Evolutionary conservation across 345 rosid genomes (phyloP).

Genomic region (Brassica carinata): DNA sequence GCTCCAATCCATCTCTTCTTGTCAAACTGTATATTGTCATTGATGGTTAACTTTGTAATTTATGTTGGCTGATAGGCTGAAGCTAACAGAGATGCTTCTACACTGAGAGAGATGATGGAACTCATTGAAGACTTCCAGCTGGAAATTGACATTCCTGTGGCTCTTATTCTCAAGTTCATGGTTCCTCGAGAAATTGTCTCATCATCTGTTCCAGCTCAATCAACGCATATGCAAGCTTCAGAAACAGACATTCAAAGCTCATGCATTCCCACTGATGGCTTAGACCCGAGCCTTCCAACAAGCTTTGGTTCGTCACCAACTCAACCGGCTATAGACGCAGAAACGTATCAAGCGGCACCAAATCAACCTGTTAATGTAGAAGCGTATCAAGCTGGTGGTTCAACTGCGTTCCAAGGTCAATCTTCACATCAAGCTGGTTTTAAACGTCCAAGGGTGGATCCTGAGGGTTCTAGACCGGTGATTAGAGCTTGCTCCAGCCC

Average conservation of each 20-base stretch:
- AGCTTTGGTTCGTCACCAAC: background rate
- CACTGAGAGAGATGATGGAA: conserved; percentile 26
- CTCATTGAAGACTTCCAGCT: conserved; percentile 31
- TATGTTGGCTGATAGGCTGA: conserved; percentile 27
- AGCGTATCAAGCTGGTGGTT: conserved; percentile 17
- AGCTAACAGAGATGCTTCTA: conserved; percentile 30
- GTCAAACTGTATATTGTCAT: background rate
- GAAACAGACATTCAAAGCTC: conserved; percentile 12
- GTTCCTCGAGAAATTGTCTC: conserved; percentile 17
- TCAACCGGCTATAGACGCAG: conserved; percentile 6
- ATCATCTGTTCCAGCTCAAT: conserved; percentile 9
- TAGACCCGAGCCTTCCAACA: conserved; percentile 1
- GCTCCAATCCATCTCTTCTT: conserved; percentile 9
- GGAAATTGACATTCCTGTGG: conserved; percentile 36
- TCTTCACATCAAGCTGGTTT: background rate
- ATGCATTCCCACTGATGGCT: conserved; percentile 14
- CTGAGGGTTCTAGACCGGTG: conserved; percentile 3
- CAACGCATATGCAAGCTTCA: conserved; percentile 21
- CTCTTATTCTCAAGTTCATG: conserved; percentile 32
- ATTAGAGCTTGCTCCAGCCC: conserved; percentile 24
- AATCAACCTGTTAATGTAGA: conserved; percentile 2
- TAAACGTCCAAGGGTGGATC: conserved; percentile 30
- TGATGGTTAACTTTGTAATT: conserved; percentile 5
- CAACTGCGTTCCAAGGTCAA: conserved; percentile 10
- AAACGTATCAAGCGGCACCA: conserved; percentile 8